Base-by-base conservation (phyloP, 2,329 filamentous ascomycete species). In the Colletotrichum sp. region DNA sequence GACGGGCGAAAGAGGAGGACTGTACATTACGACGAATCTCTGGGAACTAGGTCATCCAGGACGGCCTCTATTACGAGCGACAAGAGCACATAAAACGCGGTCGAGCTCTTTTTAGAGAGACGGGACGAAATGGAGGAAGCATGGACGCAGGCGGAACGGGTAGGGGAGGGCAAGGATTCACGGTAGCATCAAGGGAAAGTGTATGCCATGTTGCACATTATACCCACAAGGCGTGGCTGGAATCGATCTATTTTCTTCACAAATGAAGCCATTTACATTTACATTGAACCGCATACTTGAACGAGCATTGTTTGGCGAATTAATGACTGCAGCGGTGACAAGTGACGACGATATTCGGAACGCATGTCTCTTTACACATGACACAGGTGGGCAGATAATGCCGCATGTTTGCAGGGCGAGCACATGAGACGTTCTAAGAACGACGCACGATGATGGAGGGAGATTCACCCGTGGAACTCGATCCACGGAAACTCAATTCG, bases 61-160 rank as follows among this genome's bases (percentile, higher is more conserved):
- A 64, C 43, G 34, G 36, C 26, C 68, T 68, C 43, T 68, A 43
- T 26, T 8, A 73, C 26, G 70, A 68, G 43, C 13, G 39, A 32
- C 21, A 59, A 9, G 28, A 59, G 39, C 32, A 73, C 32, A 21
- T 32, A 32, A 64, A 34, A 68, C 70, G 64, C 28, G 57, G 73
- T 65, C 39, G 36, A 8, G 21, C 70, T 75, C 64, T 75, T 75
- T 18, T 60, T 52, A 69, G 59, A 73, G 73, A 73, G 59, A 36
- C 7, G 52, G 57, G 34, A 69, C 21, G 64, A 39, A 67, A 43
- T n/a, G 26, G 32, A 21, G 57, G 69, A 64, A 39, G 24, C 32
- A 57, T 26, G 43, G 65, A 65, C 18, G 24, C 14, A 59, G 10
- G 43, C 59, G 48, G n/a, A 34, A 63, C 21, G 9, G n/a, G 28